These are phyloP conservation scores for Volvariella volvacea DNA, from an alignment of 1,284 basidiomycete genomes.

Conservation along the genomic window DNA sequence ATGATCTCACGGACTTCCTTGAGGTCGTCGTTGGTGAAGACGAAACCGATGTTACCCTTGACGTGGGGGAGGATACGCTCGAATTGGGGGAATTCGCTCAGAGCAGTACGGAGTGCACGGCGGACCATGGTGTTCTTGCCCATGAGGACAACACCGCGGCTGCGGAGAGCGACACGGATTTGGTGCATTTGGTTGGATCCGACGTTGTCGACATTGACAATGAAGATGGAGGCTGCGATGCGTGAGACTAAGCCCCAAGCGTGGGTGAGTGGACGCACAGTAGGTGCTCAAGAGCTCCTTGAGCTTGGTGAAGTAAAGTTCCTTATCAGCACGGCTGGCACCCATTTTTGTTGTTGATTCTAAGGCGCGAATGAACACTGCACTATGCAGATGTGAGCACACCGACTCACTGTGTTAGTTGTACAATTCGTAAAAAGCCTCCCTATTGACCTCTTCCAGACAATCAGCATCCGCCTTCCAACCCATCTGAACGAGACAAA, in stretches of 20 bases:
- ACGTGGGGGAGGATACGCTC: slow-evolving; percentile 95
- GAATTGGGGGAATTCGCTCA: slow-evolving; percentile 88
- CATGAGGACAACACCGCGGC: slow-evolving; percentile 97
- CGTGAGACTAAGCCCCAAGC: not conserved
- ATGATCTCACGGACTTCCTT: slow-evolving; percentile 94
- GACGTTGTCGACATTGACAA: slow-evolving; percentile 99
- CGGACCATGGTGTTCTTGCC: slow-evolving; percentile 99
- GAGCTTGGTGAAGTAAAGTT: slow-evolving; percentile 91
- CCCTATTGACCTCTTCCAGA: slow-evolving; percentile 75
- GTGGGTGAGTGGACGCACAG: slow-evolving; percentile 47
- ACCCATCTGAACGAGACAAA: slow-evolving; percentile 5
- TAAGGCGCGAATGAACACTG: slow-evolving; percentile 6
- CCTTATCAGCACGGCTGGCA: slow-evolving; percentile 87
- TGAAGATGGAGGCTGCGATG: slow-evolving; percentile 85
- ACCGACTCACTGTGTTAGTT: no score
- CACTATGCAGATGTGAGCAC: no score
- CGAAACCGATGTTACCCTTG: slow-evolving; percentile 98
- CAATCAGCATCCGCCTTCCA: slow-evolving; percentile 11
- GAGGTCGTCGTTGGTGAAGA: slow-evolving; percentile 92
- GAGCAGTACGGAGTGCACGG: slow-evolving; percentile 90
- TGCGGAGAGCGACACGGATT: slow-evolving; percentile 95
- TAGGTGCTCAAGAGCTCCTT: slow-evolving; percentile 90
- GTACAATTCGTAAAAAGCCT: slow-evolving; percentile 46
- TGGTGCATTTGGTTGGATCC: slow-evolving; percentile 99
- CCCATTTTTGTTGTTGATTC: slow-evolving; percentile 63